Evolutionary conservation across 139 green algal species (phyloP), one percentile per base, ranked within the genome.

Genomic region (Chlamydomonas sphaeroides): DNA sequence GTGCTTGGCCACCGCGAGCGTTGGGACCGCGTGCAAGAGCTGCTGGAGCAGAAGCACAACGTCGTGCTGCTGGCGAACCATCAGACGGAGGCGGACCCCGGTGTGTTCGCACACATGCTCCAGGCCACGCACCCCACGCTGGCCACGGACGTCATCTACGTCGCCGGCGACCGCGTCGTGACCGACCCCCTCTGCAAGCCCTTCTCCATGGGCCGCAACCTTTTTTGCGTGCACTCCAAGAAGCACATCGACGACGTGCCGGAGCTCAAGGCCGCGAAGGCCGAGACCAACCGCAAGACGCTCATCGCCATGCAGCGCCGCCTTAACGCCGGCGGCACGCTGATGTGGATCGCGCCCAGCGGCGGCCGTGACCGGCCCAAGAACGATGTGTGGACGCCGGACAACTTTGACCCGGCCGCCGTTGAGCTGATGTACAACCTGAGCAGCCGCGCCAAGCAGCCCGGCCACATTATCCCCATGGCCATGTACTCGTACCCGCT

Each of bases 161-260:
- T 96, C 4, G 92, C 93, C 0, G 95, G 97, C 49, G 97, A 99
- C 88, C 91, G 97, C 15, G 97, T 99, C 68, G 94, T 99, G 28
- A 95, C 92, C 0, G 97, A 99, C 80, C 86, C 96, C 3, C 88
- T 99, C 86, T 98, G 93, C 92, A 98, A 98, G 83, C 97, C 97
- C 51, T 99, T 99, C 95, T 97, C 91, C 84, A 99, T 99, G 97
- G 97, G 97, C 41, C 94, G 97, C 84, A 99, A 99, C 92, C 92
- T 99, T 28, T 98, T 99, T 78, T 99, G 97, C 87, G 96, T 99
- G 63, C 93, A 99, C 90, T 98, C 93, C 68, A 99, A 99, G 92
- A 98, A 98, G 89, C 96, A 97, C 90, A 92, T 99, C 78, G 92
- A 98, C 84, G 96, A 99, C 79, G 85, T 93, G 23, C 97, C 97